Percentiles rank a stretch among this genome's conserved stretches.
phyloP scores from a whole-genome alignment of 2,329 filamentous ascomycete genomes.

The Hortaea sp. region DNA sequence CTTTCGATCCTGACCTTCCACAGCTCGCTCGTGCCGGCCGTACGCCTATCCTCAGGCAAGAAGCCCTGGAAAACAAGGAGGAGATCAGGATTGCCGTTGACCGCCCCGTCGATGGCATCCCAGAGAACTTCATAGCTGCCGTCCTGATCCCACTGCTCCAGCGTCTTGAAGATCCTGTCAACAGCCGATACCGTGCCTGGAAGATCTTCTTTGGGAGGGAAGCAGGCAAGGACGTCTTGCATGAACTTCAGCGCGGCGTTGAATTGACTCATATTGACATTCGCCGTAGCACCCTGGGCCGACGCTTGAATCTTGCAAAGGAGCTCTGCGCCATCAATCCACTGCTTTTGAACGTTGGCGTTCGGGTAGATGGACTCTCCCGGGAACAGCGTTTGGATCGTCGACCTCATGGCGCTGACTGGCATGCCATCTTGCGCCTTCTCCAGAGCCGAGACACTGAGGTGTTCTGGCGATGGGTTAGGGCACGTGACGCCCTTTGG shows the following conservation, averaged over 20 bases:
- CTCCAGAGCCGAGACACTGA: not conserved
- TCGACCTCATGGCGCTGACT: not conserved
- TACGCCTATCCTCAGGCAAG: not conserved
- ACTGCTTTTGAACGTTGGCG: not conserved
- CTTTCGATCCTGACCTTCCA: not conserved
- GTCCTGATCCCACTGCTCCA: not conserved
- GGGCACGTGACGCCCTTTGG: not conserved
- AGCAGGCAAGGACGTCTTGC: not conserved
- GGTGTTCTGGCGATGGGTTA: not conserved
- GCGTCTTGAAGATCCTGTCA: not conserved
- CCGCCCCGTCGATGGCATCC: not conserved
- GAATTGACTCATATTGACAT: not conserved
- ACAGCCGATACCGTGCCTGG: not conserved
- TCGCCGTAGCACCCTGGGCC: too few relatives aligned
- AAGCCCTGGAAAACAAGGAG: not conserved
- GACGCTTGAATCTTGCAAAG: too few relatives aligned
- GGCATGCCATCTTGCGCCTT: not conserved
- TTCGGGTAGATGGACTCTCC: not conserved
- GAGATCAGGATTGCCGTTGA: not conserved
- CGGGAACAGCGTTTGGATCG: not conserved
- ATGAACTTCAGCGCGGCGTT: not conserved
- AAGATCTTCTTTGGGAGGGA: not conserved
- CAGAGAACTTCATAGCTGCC: not conserved
- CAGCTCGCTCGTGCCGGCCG: not conserved
- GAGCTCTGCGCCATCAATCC: too few relatives aligned